Evolutionary conservation across 345 rosid genomes (phyloP).

Genomic region (Pugionium dolabratum): DNA sequence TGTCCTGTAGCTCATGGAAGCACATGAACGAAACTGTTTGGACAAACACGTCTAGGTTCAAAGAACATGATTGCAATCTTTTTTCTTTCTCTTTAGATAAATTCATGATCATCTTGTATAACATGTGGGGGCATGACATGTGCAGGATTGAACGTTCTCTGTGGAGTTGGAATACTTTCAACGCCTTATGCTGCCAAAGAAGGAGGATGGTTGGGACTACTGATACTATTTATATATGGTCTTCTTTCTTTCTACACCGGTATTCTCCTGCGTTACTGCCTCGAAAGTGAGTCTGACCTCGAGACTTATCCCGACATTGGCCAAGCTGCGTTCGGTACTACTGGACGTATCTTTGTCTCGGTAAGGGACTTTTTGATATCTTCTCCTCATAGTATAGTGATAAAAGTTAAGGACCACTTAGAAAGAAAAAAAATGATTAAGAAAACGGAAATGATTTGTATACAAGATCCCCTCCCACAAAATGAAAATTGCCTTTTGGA

Average conservation of each 20-base stretch:
- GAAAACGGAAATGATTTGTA: constrained; percentile 1
- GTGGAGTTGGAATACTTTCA: constrained; percentile 96
- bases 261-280: constrained; percentile 69
- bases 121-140: constrained; percentile 28
- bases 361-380: constrained; percentile 43
- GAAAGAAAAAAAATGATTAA: neutral
- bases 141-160: constrained; percentile 89
- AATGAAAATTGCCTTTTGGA: constrained; percentile 30
- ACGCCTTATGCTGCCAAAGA: constrained; percentile 91
- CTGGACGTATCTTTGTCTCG: constrained; percentile 74
- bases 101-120: constrained; percentile 5
- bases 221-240: constrained; percentile 61
- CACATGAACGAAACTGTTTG: constrained; percentile 19
- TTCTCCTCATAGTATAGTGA: neutral
- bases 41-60: constrained; percentile 28
- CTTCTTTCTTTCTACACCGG: constrained; percentile 92
- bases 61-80: constrained; percentile 18
- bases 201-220: constrained; percentile 92
- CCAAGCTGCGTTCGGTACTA: constrained; percentile 90
- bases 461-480: neutral
- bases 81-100: neutral
- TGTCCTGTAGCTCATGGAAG: constrained; percentile 29
- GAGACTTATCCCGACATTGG: constrained; percentile 98
- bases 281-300: constrained; percentile 86
- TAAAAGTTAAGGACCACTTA: constrained; percentile 18